Percentiles rank a stretch among this genome's conserved stretches.
phyloP scores from a whole-genome alignment of 768 basidiomycete genomes.

The Daedalea quercina region DNA sequence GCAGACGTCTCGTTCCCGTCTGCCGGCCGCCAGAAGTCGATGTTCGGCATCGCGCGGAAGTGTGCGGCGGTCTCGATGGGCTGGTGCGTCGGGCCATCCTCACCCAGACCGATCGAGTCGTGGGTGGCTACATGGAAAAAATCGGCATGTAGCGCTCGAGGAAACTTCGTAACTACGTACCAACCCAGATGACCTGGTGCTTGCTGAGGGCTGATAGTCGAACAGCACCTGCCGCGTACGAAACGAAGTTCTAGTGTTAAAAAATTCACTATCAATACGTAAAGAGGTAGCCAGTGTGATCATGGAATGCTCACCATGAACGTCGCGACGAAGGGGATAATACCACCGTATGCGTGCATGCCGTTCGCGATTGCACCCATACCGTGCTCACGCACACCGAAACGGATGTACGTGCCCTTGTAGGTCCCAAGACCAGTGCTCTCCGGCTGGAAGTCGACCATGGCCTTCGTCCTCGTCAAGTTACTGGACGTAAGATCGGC shows the following conservation, averaged over 20 bases:
- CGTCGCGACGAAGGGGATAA: constrained; percentile 87
- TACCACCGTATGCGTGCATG: constrained; percentile 81
- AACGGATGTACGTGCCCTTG: constrained; percentile 86
- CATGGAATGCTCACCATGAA: constrained; percentile 62
- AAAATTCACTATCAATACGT: neutral
- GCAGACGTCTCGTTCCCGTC: constrained; percentile 98
- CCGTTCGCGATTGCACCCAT: constrained; percentile 98
- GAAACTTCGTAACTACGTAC: constrained; percentile 34
- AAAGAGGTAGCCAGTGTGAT: neutral
- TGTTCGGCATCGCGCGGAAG: constrained; percentile 85
- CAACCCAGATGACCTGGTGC: constrained; percentile 92
- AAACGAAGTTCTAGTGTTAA: constrained; percentile 74
- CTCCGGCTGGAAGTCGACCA: constrained; percentile 89
- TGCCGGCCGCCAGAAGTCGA: constrained; percentile 89
- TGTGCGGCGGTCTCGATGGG: constrained; percentile 86
- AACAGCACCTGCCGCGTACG: constrained; percentile 90
- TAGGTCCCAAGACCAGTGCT: constrained; percentile 80
- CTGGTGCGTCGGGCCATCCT: constrained; percentile 96
- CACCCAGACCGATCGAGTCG: constrained; percentile 88
- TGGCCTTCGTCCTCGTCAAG: constrained; percentile 78
- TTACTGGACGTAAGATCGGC: constrained; percentile 92
- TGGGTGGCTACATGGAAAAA: constrained; percentile 60
- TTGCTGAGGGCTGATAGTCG: constrained; percentile 83
- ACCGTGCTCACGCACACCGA: constrained; percentile 95
- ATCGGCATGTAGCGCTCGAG: neutral